phyloP scores from a whole-genome alignment of 352 stramenopile genomes.

The Pythium dissotocum region DNA sequence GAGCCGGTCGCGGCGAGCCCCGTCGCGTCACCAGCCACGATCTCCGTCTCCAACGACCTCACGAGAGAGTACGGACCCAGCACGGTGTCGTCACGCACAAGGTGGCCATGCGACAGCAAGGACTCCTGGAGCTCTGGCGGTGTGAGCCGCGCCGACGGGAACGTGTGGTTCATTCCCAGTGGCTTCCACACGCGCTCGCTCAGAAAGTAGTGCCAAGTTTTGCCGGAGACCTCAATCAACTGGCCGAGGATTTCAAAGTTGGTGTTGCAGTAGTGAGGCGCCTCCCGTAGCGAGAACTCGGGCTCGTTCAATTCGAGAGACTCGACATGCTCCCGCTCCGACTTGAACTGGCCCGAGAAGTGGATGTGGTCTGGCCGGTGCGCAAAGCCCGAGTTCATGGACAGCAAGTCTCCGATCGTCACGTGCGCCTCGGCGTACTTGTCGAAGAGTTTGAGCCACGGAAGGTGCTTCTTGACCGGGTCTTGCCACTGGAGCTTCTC shows the following conservation, averaged over 20 bases:
- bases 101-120: conserved; percentile 38
- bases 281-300: conserved; percentile 40
- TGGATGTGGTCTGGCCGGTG: conserved; percentile 29
- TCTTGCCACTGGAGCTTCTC: conserved; percentile 54
- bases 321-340: conserved; percentile 40
- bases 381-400: conserved; percentile 66
- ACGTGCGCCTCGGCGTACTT: conserved; percentile 56
- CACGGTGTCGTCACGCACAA: conserved; percentile 43
- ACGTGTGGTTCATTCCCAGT: conserved; percentile 60
- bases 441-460: conserved; percentile 55
- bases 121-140: neutral
- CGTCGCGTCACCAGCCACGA: conserved; percentile 20
- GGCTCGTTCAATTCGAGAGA: conserved; percentile 39
- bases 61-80: conserved; percentile 46
- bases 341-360: conserved; percentile 38
- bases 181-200: conserved; percentile 50
- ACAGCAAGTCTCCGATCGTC: conserved; percentile 52
- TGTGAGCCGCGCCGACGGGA: conserved; percentile 27
- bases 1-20: conserved; percentile 42
- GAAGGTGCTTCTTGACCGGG: conserved; percentile 54
- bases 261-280: conserved; percentile 54
- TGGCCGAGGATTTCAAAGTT: conserved; percentile 66
- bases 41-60: conserved; percentile 30
- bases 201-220: conserved; percentile 51
- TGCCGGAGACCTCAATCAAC: conserved; percentile 49